Evolutionary conservation across 495 filamentous ascomycete genomes (phyloP).

Genomic region (Penicillium arizonense): DNA sequence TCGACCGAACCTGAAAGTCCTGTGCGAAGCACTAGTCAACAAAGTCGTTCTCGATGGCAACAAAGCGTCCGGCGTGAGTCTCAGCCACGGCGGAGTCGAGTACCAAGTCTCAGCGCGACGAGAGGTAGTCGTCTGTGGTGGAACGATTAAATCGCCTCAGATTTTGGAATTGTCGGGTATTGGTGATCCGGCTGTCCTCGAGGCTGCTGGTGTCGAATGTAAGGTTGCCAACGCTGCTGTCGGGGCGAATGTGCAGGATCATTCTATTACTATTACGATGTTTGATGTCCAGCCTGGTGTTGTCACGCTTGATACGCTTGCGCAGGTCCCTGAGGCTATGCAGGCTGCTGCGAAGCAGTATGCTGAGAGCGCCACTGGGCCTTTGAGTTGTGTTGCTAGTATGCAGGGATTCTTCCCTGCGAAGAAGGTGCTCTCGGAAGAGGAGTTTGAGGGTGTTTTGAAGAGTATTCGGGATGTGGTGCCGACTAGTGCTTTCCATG

Average conservation of each 20-base stretch:
- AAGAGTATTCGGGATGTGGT: slow-evolving; percentile 20
- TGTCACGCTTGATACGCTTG: slow-evolving; percentile 33
- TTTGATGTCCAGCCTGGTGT: slow-evolving; percentile 34
- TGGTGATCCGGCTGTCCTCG: slow-evolving; percentile 33
- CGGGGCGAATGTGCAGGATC: slow-evolving; percentile 50
- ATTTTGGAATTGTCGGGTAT: slow-evolving; percentile 59
- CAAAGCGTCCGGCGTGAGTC: slow-evolving; percentile 34
- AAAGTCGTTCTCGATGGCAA: slow-evolving; percentile 20
- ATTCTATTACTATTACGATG: slow-evolving; percentile 16
- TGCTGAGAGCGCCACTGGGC: slow-evolving; percentile 8
- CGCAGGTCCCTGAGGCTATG: slow-evolving; percentile 26
- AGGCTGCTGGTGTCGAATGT: slow-evolving; percentile 31
- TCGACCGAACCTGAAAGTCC: slow-evolving; percentile 27
- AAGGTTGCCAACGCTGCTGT: slow-evolving; percentile 38
- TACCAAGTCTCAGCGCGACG: slow-evolving; percentile 44
- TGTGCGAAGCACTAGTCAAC: slow-evolving; percentile 29
- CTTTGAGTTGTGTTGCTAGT: slow-evolving; percentile 11
- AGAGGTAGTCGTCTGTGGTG: slow-evolving; percentile 55
- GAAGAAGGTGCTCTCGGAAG: slow-evolving; percentile 17
- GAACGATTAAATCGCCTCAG: slow-evolving; percentile 51
- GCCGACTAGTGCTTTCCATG: slow-evolving; percentile 21
- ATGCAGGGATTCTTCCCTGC: slow-evolving; percentile 27
- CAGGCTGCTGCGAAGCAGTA: slow-evolving; percentile 19
- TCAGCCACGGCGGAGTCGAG: slow-evolving; percentile 33
- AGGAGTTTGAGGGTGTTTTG: slow-evolving; percentile 18